Evolutionary conservation across 2,329 filamentous ascomycete genomes (phyloP), one percentile per base, ranked within the genome.

Genomic region (Ceratocystis diversiconidia): DNA sequence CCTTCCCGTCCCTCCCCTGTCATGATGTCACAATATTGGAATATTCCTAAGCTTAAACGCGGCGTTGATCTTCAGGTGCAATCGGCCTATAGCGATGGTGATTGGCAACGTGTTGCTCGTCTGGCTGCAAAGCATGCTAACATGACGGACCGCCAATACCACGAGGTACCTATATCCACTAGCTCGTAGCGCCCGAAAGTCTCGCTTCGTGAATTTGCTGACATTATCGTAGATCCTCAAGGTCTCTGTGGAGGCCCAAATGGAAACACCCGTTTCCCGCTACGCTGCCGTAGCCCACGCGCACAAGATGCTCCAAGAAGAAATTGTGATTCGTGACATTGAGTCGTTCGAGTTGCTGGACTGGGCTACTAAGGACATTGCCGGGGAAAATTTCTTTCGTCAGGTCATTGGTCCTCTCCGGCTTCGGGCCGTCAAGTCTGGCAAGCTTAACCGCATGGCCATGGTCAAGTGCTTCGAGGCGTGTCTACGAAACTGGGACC

Each of bases 61-160:
- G 79, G 76, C 68, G 78, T 81, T 63, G 80, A 82, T 69, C 74
- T 80, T 62, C 79, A 82, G 74, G 75, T 85, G 8, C 79, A 83
- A 73, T 76, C 77, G 15, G 80, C 80, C 63, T 85, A 82, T 66
- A 75, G 76, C 50, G 80, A 82, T 64, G 75, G 78, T 63, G 81
- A 81, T 72, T 85, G 82, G 82, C 69, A 75, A 19, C 73, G 74
- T 17, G 80, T 78, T 64, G 74, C 79, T 30, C 80, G 78, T 32
- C 75, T 83, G 15, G 81, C 82, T 15, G 79, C 80, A 68, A 79
- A 82, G 72, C 75, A 80, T 32, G 74, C 75, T 66, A 78, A 77
- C 69, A 72, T 65, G 59, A 19, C 61, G 28, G 81, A 82, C 63
- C 81, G 84, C 52, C 75, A 79, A 6, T 85, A 84, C 70, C 84